Base-by-base conservation (phyloP, 2,329 filamentous ascomycete genomes). In the Claviceps cyperi region DNA sequence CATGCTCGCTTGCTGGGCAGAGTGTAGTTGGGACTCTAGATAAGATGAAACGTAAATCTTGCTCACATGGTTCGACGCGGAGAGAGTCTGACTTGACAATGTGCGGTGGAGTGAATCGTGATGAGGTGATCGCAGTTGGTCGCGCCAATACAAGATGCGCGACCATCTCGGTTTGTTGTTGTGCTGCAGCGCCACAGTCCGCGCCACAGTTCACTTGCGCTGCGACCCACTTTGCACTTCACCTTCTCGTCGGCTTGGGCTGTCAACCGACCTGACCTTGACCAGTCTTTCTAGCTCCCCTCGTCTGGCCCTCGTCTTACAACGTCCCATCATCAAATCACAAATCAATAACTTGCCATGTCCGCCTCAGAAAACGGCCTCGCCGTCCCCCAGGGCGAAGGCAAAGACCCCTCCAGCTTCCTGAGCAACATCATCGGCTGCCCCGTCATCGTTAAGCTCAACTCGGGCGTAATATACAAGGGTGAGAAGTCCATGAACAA, bases 391-490 rank as follows among this genome's bases (percentile, higher is more conserved):
- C 77, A 80, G 62, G 68, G 70, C 52, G 87, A 92, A 67, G 85
- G 87, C 55, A 91, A 88, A 67, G 92, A 98, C 66, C 92, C 92
- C 4, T 94, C 90, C 13, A 83, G 85, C 57, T 98, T 98, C 67
- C 75, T 98, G 52, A 82, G 85, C 67, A 88, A 95, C 64, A 95
- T 98, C 64, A 94, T 95, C 62, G 90, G 91, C 53, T 87, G 88
- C 56, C 81, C 88, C 38, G 92, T 98, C 57, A 94, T 88, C 1
- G 91, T 98, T 57, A 97, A 97, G 72, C 78, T 98, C 59, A 98
- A 98, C 71, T 96, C 90, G n/a, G 92, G 92, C 50, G 89, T 96
- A 53, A 83, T 97, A 55, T 98, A 96, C 77, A 96, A 92, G 78
- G 92, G 91, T 91, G 53, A 62, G 70, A 22, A 1, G 17, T 9